Conservation (phyloP, 305 asterid genomes). For the Fraxinus albicans region DNA sequence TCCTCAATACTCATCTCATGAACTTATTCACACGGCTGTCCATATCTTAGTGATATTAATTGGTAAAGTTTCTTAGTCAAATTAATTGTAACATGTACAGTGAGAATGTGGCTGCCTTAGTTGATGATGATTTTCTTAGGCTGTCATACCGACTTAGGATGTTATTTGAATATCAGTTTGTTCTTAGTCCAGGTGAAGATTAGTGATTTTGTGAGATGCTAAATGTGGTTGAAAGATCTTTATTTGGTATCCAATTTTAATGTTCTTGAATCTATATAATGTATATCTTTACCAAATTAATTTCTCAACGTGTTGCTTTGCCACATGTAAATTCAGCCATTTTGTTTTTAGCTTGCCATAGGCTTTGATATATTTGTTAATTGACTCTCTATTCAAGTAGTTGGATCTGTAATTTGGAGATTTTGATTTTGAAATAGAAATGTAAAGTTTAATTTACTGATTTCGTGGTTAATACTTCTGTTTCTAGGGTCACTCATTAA, state of each 20-base stretch:
- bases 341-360: slow-evolving; percentile 13
- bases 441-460: neutral
- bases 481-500: slow-evolving; percentile 87
- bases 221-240: slow-evolving; percentile 14
- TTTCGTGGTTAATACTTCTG: slow-evolving; percentile 12
- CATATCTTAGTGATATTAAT: neutral
- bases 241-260: neutral
- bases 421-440: neutral
- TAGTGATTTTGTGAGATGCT: slow-evolving; percentile 8
- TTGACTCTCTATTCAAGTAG: neutral
- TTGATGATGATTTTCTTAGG: neutral
- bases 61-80: neutral
- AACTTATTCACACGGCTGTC: neutral
- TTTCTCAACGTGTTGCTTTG: slow-evolving; percentile 13
- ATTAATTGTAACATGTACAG: neutral
- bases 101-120: neutral
- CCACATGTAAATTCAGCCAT: neutral
- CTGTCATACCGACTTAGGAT: neutral
- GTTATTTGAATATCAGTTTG: slow-evolving; percentile 3
- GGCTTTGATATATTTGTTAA: slow-evolving; percentile 6
- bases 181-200: slow-evolving; percentile 6
- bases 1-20: neutral
- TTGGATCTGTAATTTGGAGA: neutral
- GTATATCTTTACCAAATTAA: neutral
- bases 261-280: neutral